phyloP scores from a whole-genome alignment of 2,329 filamentous ascomycete species.

The Pyrenophora teres region DNA sequence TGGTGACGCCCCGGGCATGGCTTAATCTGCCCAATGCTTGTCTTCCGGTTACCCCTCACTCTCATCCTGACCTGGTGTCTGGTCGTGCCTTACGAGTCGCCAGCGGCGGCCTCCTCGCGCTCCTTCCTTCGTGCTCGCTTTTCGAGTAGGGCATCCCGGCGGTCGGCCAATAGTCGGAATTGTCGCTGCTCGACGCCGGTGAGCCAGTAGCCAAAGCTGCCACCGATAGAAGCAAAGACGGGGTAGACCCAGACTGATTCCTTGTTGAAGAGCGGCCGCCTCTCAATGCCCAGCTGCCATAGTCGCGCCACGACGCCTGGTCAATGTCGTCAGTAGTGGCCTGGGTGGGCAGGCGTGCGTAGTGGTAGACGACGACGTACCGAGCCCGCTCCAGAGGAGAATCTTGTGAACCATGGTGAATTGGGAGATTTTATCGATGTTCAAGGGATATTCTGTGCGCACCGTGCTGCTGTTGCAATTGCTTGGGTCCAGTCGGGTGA shows the following conservation, averaged over 20 bases:
- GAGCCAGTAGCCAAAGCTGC: slow-evolving; percentile 96
- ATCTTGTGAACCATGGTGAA: slow-evolving; percentile 60
- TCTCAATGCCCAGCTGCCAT: slow-evolving; percentile 98
- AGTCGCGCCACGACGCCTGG: slow-evolving; percentile 86
- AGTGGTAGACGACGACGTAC: slow-evolving; percentile 59
- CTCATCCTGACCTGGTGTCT: not conserved
- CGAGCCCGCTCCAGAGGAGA: slow-evolving; percentile 89
- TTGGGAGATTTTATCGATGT: slow-evolving; percentile 6
- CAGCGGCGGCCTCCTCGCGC: slow-evolving; percentile 56
- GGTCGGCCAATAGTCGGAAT: slow-evolving; percentile 73
- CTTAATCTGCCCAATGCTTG: not conserved
- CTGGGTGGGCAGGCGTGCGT: slow-evolving; percentile 16
- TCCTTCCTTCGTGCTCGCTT: slow-evolving; percentile 82
- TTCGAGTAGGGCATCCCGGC: slow-evolving; percentile 80
- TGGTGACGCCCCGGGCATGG: not conserved
- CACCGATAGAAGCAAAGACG: slow-evolving; percentile 81
- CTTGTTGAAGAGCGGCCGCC: slow-evolving; percentile 89
- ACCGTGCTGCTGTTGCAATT: slow-evolving; percentile 19
- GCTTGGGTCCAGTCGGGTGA: slow-evolving; percentile 19
- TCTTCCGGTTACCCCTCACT: slow-evolving; percentile 8
- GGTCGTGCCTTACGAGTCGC: slow-evolving; percentile 1
- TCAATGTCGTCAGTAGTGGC: slow-evolving; percentile 25
- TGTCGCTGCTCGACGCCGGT: slow-evolving; percentile 87
- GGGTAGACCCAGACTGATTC: slow-evolving; percentile 90
- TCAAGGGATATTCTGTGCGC: slow-evolving; percentile 3